phyloP scores from a whole-genome alignment of 768 basidiomycete species.

The Jaapia argillacea region DNA sequence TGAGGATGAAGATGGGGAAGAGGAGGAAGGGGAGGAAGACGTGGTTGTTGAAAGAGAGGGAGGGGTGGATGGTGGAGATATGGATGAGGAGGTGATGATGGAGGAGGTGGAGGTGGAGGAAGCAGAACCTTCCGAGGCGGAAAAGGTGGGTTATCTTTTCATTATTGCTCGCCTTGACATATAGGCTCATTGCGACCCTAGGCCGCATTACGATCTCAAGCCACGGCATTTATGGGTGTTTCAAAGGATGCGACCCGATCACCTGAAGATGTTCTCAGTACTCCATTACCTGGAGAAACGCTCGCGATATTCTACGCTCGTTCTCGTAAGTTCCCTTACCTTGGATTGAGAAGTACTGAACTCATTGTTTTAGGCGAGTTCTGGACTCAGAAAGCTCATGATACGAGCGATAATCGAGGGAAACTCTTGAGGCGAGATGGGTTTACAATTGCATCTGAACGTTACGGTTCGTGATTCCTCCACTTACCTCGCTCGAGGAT shows the following conservation, averaged over 20 bases:
- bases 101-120: constrained; percentile 13
- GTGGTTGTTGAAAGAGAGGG: constrained; percentile 13
- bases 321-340: constrained; percentile 40
- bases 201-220: constrained; percentile 32
- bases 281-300: constrained; percentile 79
- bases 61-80: constrained; percentile 15
- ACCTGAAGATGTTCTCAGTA: constrained; percentile 64
- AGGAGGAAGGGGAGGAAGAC: constrained; percentile 10
- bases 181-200: constrained; percentile 4
- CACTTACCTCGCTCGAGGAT: no score
- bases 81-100: constrained; percentile 18
- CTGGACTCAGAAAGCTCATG: constrained; percentile 69
- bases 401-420: constrained; percentile 52
- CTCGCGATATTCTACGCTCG: constrained; percentile 77
- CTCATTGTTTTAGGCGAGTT: constrained; percentile 44
- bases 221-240: constrained; percentile 53
- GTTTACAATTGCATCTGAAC: constrained; percentile 64
- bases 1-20: constrained; percentile 29
- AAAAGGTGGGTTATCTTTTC: constrained; percentile 7
- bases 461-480: no score
- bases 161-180: no score
- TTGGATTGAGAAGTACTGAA: not conserved
- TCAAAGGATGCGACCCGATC: constrained; percentile 47
- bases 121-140: constrained; percentile 14
- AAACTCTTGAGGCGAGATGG: constrained; percentile 73